Evolutionary conservation across 257 asterid genomes (phyloP), one percentile per base, ranked within the genome.

Genomic region (Knoxia roxburghii): DNA sequence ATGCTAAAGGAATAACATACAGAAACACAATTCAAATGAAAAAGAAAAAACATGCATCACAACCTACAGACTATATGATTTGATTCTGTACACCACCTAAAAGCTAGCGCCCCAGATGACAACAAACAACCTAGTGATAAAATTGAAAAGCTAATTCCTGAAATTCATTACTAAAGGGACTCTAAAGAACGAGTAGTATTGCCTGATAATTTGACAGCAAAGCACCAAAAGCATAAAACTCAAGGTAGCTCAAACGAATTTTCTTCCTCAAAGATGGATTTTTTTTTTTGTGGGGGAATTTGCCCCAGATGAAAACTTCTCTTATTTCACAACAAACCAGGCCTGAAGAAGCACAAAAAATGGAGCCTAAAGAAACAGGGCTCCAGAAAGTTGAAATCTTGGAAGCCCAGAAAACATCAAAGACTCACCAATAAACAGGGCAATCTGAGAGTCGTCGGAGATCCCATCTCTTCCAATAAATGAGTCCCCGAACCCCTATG

Each of bases 341-440:
- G 17, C 49, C 12, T 65, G 71, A 69, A 43, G 32, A 68, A 77
- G 79, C 48, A 73, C 64, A 77, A 78, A 84, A 78, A 54, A 67
- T 9, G 77, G 75, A 76, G 63, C 70, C 75, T 77, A 49, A 72
- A 30, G 10, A 37, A 45, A 82, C 76, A 79, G 64, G 68, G 69
- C 53, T 73, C 51, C 41, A 40, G 43, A 45, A 62, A 77, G 67
- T 40, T 29, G 75, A 54, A 71, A 63, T 74, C 64, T 39, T 59
- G 71, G 71, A 74, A 72, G 64, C 69, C 74, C 68, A 68, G 66
- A 72, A 82, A 81, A 73, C 53, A 76, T 69, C 68, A 67, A 75
- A 66, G 43, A 80, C 82, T 77, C 77, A 79, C 80, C 84, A 69
- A 72, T 64, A 66, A 59, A 64, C 62, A 48, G 66, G 49, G 85